Conservation (phyloP, 106 monocot genomes). For the Chionographis japonica region DNA sequence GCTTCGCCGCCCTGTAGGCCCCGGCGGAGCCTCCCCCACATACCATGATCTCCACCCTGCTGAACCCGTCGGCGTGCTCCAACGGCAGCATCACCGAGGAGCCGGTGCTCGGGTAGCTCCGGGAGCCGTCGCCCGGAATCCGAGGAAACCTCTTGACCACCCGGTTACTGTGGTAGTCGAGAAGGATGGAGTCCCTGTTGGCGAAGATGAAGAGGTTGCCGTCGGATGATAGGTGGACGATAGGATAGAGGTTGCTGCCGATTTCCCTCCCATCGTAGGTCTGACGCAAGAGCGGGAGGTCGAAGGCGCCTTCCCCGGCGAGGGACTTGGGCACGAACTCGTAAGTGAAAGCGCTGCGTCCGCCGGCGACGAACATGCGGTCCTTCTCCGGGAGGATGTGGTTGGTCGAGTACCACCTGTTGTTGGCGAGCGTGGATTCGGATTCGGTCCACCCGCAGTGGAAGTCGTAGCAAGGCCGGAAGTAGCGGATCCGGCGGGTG, state of each 20-base stretch:
- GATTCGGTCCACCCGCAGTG: constrained; percentile 31
- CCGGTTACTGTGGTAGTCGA: constrained; percentile 14
- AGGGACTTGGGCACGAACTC: constrained; percentile 46
- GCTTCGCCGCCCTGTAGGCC: constrained; percentile 20
- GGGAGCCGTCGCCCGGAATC: constrained; percentile 20
- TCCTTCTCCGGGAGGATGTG: constrained; percentile 42
- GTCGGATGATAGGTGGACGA: constrained; percentile 45
- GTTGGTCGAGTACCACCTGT: constrained; percentile 44
- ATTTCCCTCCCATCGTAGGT: constrained; percentile 8
- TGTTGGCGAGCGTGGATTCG: constrained; percentile 7
- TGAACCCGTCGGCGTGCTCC: constrained; percentile 11
- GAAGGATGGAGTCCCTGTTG: constrained; percentile 29
- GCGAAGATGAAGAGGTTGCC: constrained; percentile 49
- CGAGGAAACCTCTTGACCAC: constrained; percentile 22
- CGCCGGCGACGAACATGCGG: constrained; percentile 33
- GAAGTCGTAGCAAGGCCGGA: constrained; percentile 22
- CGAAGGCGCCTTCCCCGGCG: constrained; percentile 15
- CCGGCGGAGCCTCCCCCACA: constrained; percentile 43
- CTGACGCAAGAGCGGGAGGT: constrained; percentile 35
- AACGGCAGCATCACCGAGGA: constrained; percentile 47
- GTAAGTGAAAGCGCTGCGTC: constrained; percentile 29
- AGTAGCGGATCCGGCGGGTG: constrained; percentile 26
- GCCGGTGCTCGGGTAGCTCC: constrained; percentile 45
- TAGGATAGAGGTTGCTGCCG: constrained; percentile 40
- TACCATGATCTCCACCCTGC: constrained; percentile 33